A percentile compares a stretch with the other conserved stretches of the same genome.
phyloP scores from a whole-genome alignment of 2,329 filamentous ascomycete species.

The Penicillium carneum region DNA sequence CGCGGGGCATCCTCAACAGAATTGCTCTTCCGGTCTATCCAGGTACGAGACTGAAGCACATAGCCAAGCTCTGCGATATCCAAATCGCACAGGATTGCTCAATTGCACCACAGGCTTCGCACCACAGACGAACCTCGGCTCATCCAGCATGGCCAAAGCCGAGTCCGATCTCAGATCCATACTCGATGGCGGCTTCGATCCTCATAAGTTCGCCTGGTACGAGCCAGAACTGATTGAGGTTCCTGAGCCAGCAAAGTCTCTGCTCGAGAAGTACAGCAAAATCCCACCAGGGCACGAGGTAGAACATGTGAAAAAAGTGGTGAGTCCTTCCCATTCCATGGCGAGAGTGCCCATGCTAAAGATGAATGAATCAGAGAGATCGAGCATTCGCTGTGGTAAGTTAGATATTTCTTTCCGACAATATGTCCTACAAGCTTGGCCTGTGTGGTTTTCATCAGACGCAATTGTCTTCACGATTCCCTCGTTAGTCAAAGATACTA shows the following conservation, averaged over 20 bases:
- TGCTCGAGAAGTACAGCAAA: constrained; percentile 31
- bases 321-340: constrained; percentile 13
- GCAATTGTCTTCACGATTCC: background rate
- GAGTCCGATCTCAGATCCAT: constrained; percentile 23
- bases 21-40: background rate
- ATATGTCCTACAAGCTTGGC: background rate
- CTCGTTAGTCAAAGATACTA: background rate
- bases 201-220: constrained; percentile 31
- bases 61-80: background rate
- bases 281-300: constrained; percentile 25
- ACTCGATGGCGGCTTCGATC: constrained; percentile 22
- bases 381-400: constrained; percentile 32
- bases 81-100: background rate
- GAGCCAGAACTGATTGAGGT: constrained; percentile 22
- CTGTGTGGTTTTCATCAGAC: background rate
- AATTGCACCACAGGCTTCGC: background rate
- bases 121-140: background rate
- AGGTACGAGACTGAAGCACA: background rate
- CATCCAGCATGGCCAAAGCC: constrained; percentile 23
- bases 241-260: constrained; percentile 28
- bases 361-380: constrained; percentile 24
- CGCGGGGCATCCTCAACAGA: background rate
- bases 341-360: background rate
- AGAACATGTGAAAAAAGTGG: constrained; percentile 31
- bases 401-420: background rate